These are phyloP conservation scores for Candida ficus DNA, from an alignment of 805 yeast genomes.

Conservation along the genomic window DNA sequence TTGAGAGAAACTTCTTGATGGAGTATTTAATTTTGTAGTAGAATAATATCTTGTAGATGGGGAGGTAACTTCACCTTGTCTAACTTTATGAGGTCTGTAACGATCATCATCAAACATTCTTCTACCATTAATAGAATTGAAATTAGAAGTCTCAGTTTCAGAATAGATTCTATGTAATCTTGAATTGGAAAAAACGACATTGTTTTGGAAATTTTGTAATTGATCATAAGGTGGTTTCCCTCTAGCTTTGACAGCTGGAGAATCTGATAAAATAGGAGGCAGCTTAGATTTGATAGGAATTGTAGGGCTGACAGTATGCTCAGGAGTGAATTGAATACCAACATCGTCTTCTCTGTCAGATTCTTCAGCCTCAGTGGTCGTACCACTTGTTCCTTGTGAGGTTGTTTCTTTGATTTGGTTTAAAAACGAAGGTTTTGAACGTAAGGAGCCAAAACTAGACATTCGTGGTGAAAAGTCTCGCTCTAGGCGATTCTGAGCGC, in stretches of 20 bases:
- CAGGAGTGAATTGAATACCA: slow-evolving; percentile 7
- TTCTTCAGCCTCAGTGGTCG: slow-evolving; percentile 5
- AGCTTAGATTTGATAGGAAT: background rate
- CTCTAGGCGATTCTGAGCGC: background rate
- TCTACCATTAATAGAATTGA: slow-evolving; percentile 49
- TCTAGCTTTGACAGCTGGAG: slow-evolving; percentile 10
- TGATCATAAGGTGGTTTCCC: slow-evolving; percentile 22
- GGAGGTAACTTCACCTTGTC: slow-evolving; percentile 2
- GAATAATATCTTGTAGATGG: slow-evolving; percentile 5
- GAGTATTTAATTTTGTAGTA: background rate
- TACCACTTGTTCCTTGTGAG: slow-evolving; percentile 3
- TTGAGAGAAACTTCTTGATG: slow-evolving; percentile 14
- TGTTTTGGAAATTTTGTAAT: slow-evolving; percentile 12
- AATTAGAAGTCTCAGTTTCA: slow-evolving; percentile 59
- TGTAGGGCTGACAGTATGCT: slow-evolving; percentile 2
- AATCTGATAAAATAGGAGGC: slow-evolving; percentile 8
- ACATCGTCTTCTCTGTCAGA: background rate
- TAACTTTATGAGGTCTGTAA: slow-evolving; percentile 36
- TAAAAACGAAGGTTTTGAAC: background rate
- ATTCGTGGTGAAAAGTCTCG: background rate
- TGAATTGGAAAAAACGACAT: slow-evolving; percentile 18
- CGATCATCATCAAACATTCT: slow-evolving; percentile 48
- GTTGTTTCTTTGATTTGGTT: slow-evolving; percentile 4
- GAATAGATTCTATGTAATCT: slow-evolving; percentile 53
- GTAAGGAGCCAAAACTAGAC: too few relatives aligned